Evolutionary conservation across 1,284 basidiomycete genomes (phyloP), one percentile per base, ranked within the genome.

Genomic region (Ustilago tritici): DNA sequence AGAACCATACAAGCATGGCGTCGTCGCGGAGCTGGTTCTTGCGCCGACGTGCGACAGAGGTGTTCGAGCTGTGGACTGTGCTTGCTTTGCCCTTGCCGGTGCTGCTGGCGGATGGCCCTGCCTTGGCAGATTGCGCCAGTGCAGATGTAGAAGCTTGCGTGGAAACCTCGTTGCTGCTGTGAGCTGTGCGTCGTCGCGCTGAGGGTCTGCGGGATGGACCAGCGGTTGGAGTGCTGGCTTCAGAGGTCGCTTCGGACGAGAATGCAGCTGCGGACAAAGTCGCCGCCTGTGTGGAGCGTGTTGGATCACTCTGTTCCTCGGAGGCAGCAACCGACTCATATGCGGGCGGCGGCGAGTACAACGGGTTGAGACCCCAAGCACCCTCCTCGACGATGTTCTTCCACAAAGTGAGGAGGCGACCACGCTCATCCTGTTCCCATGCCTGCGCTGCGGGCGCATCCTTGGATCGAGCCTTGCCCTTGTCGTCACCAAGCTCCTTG

Each of bases 1-100:
- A 98, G 89, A 98, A 97, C 65, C 93, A 87, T 58, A 95, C 87
- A 56, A 98, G 90, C 95, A 98, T 97, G 55, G 91, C 91, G 86
- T 98, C 95, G 87, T 93, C 94, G 9, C 76, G 78, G 38, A 82
- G 55, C 53, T 73, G 70, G 12, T 55, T 59, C 62, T 68, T 73
- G 58, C 70, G 70, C 49, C 70, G 70, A 36, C 70, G 65, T 7
- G 61, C 61, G n/a, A 61, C 65, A 23, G 61, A 47, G 8, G 58
- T 65, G 43, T 57, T 53, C 1, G 59, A 23, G 34, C 56, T 14
- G 23, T 59, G 55, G n/a, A 41, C 58, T n/a, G 49, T 43, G 19
- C 56, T 43, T 49, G 63, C 58, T 40, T 67, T 70, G 52, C 59
- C 64, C 46, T 63, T 68, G n/a, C 52, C 36, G 4, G 8, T 56